Percentiles rank a stretch among this genome's conserved stretches.
These are phyloP conservation scores for Ottelia alismoides DNA, from an alignment of 106 monocot genomes.

Conservation along the genomic window DNA sequence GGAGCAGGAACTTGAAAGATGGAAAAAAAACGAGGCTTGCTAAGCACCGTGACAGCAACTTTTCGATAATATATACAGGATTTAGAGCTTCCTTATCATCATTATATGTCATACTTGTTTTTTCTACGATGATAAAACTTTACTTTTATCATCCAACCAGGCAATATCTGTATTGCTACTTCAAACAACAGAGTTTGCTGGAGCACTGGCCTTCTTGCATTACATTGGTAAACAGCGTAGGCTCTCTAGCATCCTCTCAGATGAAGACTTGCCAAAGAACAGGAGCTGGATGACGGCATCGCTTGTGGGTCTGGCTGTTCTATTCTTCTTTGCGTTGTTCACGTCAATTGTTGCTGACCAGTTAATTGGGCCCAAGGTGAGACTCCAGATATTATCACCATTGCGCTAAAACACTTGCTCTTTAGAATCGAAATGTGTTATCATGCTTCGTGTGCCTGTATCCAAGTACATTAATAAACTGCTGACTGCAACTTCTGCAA, in stretches of 20 bases:
- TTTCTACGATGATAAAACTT: too few relatives aligned
- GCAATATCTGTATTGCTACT: constrained; percentile 26
- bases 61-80: too few relatives aligned
- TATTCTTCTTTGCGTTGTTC: constrained; percentile 32
- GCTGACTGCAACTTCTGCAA: too few relatives aligned
- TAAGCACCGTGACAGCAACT: too few relatives aligned
- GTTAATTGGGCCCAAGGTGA: constrained; percentile 60
- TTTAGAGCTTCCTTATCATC: too few relatives aligned
- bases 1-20: too few relatives aligned
- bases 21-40: too few relatives aligned
- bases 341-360: constrained; percentile 47
- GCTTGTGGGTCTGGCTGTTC: constrained; percentile 26
- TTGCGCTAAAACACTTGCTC: not conserved
- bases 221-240: constrained; percentile 19
- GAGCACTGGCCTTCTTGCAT: constrained; percentile 32
- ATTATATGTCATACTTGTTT: too few relatives aligned
- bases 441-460: too few relatives aligned
- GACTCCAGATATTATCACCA: not conserved
- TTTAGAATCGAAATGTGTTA: not conserved
- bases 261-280: constrained; percentile 16
- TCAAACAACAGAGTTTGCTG: constrained; percentile 38
- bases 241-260: constrained; percentile 25
- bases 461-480: too few relatives aligned
- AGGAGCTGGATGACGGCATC: constrained; percentile 49
- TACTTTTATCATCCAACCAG: constrained; percentile 25